Base-by-base conservation (phyloP, 495 filamentous ascomycete species). In the Daldinia decipiens region DNA sequence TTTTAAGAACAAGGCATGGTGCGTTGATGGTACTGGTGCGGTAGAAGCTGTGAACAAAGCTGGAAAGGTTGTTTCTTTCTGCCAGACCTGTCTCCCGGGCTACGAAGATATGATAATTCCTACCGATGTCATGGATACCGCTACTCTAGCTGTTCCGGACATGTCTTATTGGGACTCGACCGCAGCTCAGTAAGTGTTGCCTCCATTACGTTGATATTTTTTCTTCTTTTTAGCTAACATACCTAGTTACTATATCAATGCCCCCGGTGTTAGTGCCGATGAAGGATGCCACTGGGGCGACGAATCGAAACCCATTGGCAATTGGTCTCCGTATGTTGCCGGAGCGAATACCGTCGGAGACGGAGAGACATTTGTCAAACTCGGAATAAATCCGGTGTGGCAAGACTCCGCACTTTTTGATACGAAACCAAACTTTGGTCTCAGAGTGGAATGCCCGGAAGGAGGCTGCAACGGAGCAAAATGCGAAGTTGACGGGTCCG, bases 71-170 rank as follows among this genome's bases (percentile, higher is more conserved):
- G 88, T 94, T 15, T 85, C 92, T 3, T 91, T 94, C 77, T 95
- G 92, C 75, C 92, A 95, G 75, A 95, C 92, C 3, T 91, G 93
- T 39, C 78, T 94, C 58, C 92, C 92, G 12, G 92, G 92, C n/a
- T 92, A 93, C 75, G 92, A 95, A 80, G 90, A 91, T 59, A 95
- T 95, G 92, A 81, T 94, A 68, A 95, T 94, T 75, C 91, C 92
- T 12, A 94, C 90, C 31, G 75, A 88, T 70, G 88, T 94, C 36
- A 67, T 79, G 13, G 74, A 73, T 58, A 73, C 70, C n/a, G 79
- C 81, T 8, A 86, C 84, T 40, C 79, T 95, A 39, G 91, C 92
- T 58, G 91, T 94, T 50, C 92, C 92, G 3, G 90, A 85, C 51
- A 77, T 82, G 26, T 82, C 79, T 60, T 94, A 94, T 78, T 95